Base-by-base conservation (phyloP, 352 stramenopile genomes). In the Globisporangium parvum region DNA sequence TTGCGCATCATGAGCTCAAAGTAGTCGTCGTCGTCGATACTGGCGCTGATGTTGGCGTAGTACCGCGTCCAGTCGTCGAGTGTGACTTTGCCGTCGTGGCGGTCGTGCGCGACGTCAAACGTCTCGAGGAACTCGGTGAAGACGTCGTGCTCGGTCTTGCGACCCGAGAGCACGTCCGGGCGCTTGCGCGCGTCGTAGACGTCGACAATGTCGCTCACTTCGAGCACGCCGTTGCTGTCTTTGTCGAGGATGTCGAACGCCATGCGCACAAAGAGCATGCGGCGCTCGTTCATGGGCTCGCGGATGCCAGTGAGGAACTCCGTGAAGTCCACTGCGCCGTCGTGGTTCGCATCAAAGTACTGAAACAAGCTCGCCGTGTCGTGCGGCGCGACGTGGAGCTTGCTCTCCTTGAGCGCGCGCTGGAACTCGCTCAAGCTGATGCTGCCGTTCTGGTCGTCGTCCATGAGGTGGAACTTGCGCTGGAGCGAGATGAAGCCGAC, bases 1-100 rank as follows among this genome's bases (percentile, higher is more conserved):
- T 89, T 96, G 60, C 86, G 83, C 62, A 97, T 88, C 79, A 97
- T 96, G 24, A 93, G 69, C 63, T 96, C 87, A 56, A 97, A 97
- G 52, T 91, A 94, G 53, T 96, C 84, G 60, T 97, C 86, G 51
- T 90, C 76, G 35, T 95, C 88, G 56, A 97, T 93, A 47, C 70
- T 87, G 6, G 85, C 86, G 47, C 79, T 93, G 5, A 97, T 69
- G 67, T 96, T 96, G 4, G 72, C 65, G 68, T 98, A 98, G 69
- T 97, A 98, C 23, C 84, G 71, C 39, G 77, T 74, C 79, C 79
- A 92, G 14, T 83, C 71, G 17, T 81, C 71, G 21, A 80, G 77
- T 21, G 63, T 73, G 39, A 92, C 55, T 35, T 73, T 78, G 53
- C 81, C 77, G 23, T 92, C 65, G n/a, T 77, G 69, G 17, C 66